Evolutionary conservation across 805 yeast genomes (phyloP).

Genomic region (Ogataea naganishii): DNA sequence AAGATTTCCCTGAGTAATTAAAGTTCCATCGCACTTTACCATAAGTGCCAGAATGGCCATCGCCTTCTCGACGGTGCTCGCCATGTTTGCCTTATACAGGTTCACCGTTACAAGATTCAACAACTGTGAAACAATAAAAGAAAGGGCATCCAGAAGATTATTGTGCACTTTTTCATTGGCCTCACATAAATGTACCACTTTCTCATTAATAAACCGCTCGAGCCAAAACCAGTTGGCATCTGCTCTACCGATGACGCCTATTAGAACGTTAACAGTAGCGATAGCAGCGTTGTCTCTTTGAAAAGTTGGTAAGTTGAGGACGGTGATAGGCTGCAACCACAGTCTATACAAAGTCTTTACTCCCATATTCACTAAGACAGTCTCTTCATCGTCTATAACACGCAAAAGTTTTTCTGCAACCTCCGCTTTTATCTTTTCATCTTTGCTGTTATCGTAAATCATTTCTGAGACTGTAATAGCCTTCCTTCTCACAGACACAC

Average conservation of each 20-base stretch:
- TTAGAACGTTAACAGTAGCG: constrained; percentile 24
- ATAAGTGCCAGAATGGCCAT: constrained; percentile 48
- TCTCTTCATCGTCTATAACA: constrained; percentile 67
- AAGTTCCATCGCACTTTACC: constrained; percentile 40
- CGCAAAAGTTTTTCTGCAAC: constrained; percentile 45
- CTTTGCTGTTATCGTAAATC: constrained; percentile 32
- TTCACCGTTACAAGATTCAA: constrained; percentile 28
- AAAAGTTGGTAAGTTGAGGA: neutral
- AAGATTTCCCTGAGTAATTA: constrained; percentile 61
- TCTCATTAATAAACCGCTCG: constrained; percentile 37
- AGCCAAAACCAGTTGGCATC: constrained; percentile 35
- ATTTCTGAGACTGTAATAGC: constrained; percentile 43
- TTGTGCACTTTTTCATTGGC: constrained; percentile 10
- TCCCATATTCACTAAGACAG: constrained; percentile 35
- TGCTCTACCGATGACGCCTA: constrained; percentile 26
- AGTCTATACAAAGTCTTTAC: constrained; percentile 25
- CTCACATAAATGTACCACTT: constrained; percentile 26
- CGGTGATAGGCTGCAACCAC: constrained; percentile 22
- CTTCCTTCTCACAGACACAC: constrained; percentile 56
- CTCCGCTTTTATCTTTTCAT: constrained; percentile 24
- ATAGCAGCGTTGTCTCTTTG: constrained; percentile 4
- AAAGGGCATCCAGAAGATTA: constrained; percentile 14
- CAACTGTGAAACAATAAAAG: constrained; percentile 24
- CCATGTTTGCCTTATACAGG: constrained; percentile 18
- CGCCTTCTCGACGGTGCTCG: constrained; percentile 21